Evolutionary conservation across 2,329 filamentous ascomycete species (phyloP).

Genomic region (Myriosclerotinia scirpicola): DNA sequence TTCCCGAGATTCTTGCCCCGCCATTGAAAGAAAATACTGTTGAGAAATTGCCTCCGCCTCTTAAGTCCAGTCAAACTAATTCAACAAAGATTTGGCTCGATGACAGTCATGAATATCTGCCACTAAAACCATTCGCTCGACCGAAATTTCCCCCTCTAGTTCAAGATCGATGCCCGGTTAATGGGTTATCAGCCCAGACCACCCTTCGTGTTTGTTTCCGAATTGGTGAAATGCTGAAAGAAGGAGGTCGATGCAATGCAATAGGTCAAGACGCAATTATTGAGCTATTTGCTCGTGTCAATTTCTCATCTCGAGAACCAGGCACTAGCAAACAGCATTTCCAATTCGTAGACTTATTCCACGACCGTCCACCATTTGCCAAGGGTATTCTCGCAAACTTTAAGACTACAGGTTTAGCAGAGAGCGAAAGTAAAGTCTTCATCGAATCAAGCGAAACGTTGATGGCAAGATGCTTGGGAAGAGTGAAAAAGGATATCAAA

Average conservation of each 20-base stretch:
- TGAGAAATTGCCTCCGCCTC: not conserved
- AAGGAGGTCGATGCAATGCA: conserved; percentile 45
- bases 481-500: conserved; percentile 47
- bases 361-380: conserved; percentile 56
- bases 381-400: conserved; percentile 49
- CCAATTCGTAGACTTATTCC: conserved; percentile 62
- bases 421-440: conserved; percentile 49
- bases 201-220: conserved; percentile 62
- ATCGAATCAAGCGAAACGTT: conserved; percentile 40
- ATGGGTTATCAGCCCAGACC: conserved; percentile 50
- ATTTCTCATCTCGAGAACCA: conserved; percentile 55
- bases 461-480: conserved; percentile 51
- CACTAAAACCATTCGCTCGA: conserved; percentile 49
- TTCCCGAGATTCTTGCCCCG: not conserved
- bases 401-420: conserved; percentile 47
- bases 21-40: too few relatives aligned
- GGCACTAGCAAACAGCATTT: conserved; percentile 57
- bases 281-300: conserved; percentile 64
- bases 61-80: not conserved
- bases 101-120: conserved; percentile 37
- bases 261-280: conserved; percentile 56
- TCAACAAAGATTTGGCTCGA: conserved; percentile 23
- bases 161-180: conserved; percentile 53
- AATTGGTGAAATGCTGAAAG: conserved; percentile 58
- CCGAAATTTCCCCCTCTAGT: conserved; percentile 51